Base-by-base conservation (phyloP, 306 rosid genomes). In the Quercus cerris region DNA sequence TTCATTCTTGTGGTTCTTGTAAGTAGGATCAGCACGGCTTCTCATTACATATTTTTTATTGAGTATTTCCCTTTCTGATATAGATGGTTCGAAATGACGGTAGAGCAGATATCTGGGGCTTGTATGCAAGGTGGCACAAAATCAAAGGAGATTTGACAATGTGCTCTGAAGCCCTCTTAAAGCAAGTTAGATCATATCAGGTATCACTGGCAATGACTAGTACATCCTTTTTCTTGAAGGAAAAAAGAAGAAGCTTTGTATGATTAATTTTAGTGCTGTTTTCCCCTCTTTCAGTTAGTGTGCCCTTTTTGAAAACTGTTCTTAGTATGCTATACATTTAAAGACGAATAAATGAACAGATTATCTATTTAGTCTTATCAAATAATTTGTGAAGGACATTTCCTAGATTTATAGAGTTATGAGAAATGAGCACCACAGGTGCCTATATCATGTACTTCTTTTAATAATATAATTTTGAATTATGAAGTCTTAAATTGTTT, bases 141-240 rank as follows among this genome's bases (percentile, higher is more conserved):
- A 80, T 91, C 71, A 93, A 93, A 78, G 98, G 96, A 77, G 97
- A 95, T 83, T 85, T 88, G 55, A 52, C 84, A 66, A 95, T 93
- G 99, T 93, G 98, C 82, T 88, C 93, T 58, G 99, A 93, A 86
- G 97, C 99, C 55, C 93, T 93, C 56, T 81, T 95, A 77, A 95
- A 90, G 90, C 96, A 95, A 91, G 98, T 93, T 81, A 87, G 99
- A 85, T 91, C 98, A 82, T 94, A 91, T 83, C 98, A 93, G 99
- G 99, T 92, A 87, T 75, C 71, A 72, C 70, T 80, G 56, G n/a
- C 51, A 35, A 59, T 74, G 61, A 52, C 56, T 71, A 71, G 20
- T 51, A 17, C 31, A 1, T 44, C 22, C 46, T 30, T 25, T 75
- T 11, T 57, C 23, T 73, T 73, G 20, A 30, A 0, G 30, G 31